phyloP scores from a whole-genome alignment of 2,329 filamentous ascomycete species.

The Scolecobasidium constrictum region DNA sequence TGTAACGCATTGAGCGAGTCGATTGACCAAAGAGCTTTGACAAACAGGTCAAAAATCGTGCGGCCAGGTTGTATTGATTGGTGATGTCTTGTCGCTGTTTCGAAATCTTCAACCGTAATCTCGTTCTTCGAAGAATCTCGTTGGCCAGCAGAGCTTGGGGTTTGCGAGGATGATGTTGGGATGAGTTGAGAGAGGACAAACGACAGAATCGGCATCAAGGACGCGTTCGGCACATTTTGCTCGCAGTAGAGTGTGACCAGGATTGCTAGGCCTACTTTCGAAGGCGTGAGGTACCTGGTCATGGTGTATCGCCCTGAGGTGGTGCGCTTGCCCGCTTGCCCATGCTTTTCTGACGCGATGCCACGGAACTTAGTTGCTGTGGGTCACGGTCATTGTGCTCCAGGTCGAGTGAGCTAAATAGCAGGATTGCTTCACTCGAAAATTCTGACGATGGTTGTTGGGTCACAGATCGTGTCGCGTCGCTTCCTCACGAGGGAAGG shows the following conservation, averaged over 20 bases:
- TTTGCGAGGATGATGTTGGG: constrained; percentile 13
- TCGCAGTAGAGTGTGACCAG: constrained; percentile 75
- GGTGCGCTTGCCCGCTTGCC: too few relatives aligned
- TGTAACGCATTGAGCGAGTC: constrained; percentile 74
- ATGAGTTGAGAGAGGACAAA: constrained; percentile 67
- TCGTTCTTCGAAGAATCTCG: constrained; percentile 24
- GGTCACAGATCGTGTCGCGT: too few relatives aligned
- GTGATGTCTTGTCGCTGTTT: constrained; percentile 22
- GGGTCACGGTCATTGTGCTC: too few relatives aligned
- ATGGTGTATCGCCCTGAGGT: too few relatives aligned
- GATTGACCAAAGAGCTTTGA: constrained; percentile 72
- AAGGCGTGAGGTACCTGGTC: constrained; percentile 77
- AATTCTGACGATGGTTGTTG: too few relatives aligned
- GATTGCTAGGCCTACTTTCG: constrained; percentile 72
- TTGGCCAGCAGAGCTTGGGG: constrained; percentile 16
- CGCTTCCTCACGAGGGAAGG: too few relatives aligned
- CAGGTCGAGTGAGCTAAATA: too few relatives aligned
- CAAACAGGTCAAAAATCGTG: constrained; percentile 72
- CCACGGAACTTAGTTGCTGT: too few relatives aligned
- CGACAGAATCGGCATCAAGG: constrained; percentile 65
- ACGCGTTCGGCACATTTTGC: constrained; percentile 54
- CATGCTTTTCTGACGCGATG: too few relatives aligned
- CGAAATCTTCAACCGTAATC: constrained; percentile 30
- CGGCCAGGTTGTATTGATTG: constrained; percentile 55
- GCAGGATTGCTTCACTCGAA: too few relatives aligned